phyloP scores from a whole-genome alignment of 495 filamentous ascomycete genomes.

The Podospora australis region DNA sequence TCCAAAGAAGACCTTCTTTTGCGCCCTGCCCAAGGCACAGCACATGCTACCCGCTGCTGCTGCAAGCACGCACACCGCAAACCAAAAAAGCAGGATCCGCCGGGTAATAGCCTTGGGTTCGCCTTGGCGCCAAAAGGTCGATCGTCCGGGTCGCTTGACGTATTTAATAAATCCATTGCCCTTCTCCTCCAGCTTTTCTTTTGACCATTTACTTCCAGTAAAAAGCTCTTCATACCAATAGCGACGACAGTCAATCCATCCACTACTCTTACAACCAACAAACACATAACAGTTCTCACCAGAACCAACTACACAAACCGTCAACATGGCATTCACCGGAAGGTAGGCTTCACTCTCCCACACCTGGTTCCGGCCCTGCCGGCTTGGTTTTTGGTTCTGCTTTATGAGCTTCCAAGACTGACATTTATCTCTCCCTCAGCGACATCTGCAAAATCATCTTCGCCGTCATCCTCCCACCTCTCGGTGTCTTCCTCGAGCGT shows the following conservation, averaged over 20 bases:
- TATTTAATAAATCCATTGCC: background rate
- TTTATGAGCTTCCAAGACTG: conserved; percentile 4
- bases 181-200: background rate
- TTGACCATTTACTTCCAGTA: background rate
- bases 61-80: background rate
- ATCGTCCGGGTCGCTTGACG: background rate
- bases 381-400: no score
- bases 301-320: background rate
- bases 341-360: conserved; percentile 5
- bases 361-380: background rate
- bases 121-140: background rate
- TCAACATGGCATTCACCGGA: conserved; percentile 36
- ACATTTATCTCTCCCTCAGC: conserved; percentile 34
- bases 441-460: conserved; percentile 92
- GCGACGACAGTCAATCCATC: background rate
- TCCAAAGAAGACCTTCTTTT: no score
- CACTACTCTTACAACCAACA: background rate
- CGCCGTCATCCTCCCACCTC: conserved; percentile 78
- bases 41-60: background rate
- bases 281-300: background rate
- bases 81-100: background rate
- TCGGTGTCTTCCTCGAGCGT: conserved; percentile 83
- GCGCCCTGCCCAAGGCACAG: background rate
- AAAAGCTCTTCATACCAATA: background rate
- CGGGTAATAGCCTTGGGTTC: background rate